These are phyloP conservation scores for Cladophialophora carrionii DNA, from an alignment of 2,329 filamentous ascomycete species.

Conservation along the genomic window DNA sequence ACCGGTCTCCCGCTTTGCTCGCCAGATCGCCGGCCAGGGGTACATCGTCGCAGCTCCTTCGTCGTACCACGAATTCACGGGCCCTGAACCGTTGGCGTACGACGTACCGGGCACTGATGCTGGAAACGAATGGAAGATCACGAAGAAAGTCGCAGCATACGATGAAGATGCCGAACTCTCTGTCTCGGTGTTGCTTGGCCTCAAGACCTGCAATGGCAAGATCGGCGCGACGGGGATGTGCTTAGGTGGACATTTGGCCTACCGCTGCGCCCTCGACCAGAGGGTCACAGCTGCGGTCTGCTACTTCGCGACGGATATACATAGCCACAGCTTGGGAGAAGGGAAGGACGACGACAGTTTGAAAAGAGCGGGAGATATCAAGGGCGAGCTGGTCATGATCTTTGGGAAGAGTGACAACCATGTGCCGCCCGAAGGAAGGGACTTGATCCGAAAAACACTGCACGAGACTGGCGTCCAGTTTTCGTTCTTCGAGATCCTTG, in stretches of 20 bases:
- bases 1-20: conserved; percentile 83
- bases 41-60: conserved; percentile 92
- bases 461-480: conserved; percentile 74
- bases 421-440: conserved; percentile 78
- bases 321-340: conserved; percentile 74
- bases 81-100: conserved; percentile 80
- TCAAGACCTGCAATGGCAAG: conserved; percentile 77
- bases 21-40: conserved; percentile 88
- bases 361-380: conserved; percentile 66
- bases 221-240: conserved; percentile 89
- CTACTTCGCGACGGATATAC: conserved; percentile 93
- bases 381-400: conserved; percentile 82
- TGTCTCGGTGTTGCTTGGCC: conserved; percentile 70
- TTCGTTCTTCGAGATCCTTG: conserved; percentile 86
- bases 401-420: conserved; percentile 91
- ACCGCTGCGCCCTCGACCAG: conserved; percentile 71
- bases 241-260: conserved; percentile 85
- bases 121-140: conserved; percentile 84
- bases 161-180: conserved; percentile 74
- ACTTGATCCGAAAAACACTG: conserved; percentile 79
- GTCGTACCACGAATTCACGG: conserved; percentile 90
- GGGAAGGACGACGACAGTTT: conserved; percentile 67
- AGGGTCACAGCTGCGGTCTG: conserved; percentile 76
- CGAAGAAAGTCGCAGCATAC: conserved; percentile 80
- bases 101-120: conserved; percentile 84